These are phyloP conservation scores for Pseudonitzschia multiseries DNA, from an alignment of 108 stramenopile species.

Conservation along the genomic window DNA sequence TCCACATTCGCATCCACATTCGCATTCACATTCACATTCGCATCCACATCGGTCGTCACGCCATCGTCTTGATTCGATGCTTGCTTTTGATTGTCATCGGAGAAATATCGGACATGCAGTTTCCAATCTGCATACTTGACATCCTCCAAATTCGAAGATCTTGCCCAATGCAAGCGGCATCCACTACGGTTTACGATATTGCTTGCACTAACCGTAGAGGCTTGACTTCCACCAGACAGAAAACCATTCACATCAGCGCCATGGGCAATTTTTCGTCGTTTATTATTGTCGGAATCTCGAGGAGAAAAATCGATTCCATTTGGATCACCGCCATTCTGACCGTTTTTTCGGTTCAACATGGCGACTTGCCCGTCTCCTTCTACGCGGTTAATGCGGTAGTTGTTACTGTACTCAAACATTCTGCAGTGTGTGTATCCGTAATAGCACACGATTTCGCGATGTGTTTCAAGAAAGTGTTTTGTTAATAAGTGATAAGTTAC, in stretches of 20 bases:
- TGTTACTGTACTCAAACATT: too few species aligned
- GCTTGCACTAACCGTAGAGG: background rate
- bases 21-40: too few species aligned
- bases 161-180: background rate
- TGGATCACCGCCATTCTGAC: background rate
- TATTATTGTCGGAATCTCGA: background rate
- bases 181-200: background rate
- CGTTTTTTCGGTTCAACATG: background rate
- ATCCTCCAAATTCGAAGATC: background rate
- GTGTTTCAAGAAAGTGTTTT: too few species aligned
- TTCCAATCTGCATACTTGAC: constrained; percentile 4
- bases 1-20: too few species aligned
- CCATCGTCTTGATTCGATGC: background rate
- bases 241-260: background rate
- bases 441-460: too few species aligned
- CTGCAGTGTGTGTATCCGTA: too few species aligned
- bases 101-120: background rate
- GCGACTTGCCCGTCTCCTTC: too few species aligned
- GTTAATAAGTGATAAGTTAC: too few species aligned
- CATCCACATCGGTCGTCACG: background rate
- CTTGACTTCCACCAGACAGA: background rate
- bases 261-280: background rate
- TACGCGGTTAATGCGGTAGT: too few species aligned
- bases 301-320: background rate
- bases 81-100: background rate